Conservation (phyloP, 83 land plant species). For the Picea abies region DNA sequence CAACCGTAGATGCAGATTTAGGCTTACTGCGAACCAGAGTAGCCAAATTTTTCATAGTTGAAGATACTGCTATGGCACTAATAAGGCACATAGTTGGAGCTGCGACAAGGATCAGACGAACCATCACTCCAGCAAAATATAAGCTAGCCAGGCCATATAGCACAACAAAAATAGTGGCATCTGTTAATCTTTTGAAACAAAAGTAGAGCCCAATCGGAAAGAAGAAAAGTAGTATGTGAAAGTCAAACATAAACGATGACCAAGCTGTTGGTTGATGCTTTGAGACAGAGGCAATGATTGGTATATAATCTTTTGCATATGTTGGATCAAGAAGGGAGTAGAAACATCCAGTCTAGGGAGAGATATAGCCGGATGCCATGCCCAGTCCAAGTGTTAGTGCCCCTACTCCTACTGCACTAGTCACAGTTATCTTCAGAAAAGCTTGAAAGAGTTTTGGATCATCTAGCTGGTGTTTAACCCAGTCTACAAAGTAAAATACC, state of each 20-base stretch:
- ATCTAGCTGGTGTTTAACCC: conserved; percentile 42
- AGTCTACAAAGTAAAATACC: conserved; percentile 69
- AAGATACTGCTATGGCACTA: too few relatives aligned
- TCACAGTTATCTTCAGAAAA: conserved; percentile 82
- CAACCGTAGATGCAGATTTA: conserved; percentile 49
- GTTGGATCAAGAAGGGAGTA: conserved; percentile 98
- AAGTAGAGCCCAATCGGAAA: neutral
- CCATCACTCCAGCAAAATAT: too few relatives aligned
- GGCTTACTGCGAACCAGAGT: conserved; percentile 55
- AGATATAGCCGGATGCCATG: conserved; percentile 94
- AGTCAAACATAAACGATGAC: conserved; percentile 75
- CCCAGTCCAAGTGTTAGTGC: conserved; percentile 84
- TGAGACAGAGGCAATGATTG: conserved; percentile 91
- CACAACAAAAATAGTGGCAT: conserved; percentile 92
- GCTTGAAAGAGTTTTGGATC: conserved; percentile 81
- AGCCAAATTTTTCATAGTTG: conserved; percentile 79
- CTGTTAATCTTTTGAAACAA: conserved; percentile 34
- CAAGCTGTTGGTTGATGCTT: conserved; percentile 99
- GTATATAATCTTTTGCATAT: conserved; percentile 49
- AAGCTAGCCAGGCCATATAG: conserved; percentile 49
- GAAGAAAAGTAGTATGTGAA: conserved; percentile 74
- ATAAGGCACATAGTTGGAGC: too few relatives aligned
- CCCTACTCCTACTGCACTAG: conserved; percentile 66
- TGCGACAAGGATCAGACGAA: too few relatives aligned
- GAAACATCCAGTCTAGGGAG: conserved; percentile 99